phyloP scores from a whole-genome alignment of 2,329 filamentous ascomycete genomes.

The Epichloe gansuensis region DNA sequence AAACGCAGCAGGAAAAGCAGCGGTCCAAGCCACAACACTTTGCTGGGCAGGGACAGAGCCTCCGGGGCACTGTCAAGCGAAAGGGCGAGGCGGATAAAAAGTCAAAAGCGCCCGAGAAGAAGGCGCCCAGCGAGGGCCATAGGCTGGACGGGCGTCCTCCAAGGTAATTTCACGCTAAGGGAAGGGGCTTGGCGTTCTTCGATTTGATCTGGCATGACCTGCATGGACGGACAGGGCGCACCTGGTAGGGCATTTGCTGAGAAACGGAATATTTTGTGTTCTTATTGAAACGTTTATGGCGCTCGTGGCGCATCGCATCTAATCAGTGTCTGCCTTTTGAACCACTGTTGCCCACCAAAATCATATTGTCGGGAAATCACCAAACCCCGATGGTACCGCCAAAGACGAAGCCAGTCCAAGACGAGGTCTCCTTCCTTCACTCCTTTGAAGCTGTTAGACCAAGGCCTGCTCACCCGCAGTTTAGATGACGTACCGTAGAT shows the following conservation, averaged over 20 bases:
- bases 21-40: constrained; percentile 60
- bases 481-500: background rate
- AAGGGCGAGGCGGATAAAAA: constrained; percentile 44
- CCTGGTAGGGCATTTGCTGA: too few relatives aligned
- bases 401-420: too few relatives aligned
- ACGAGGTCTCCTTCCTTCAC: too few relatives aligned
- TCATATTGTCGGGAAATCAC: too few relatives aligned
- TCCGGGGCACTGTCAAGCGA: constrained; percentile 58
- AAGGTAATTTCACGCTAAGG: constrained; percentile 4
- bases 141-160: constrained; percentile 30
- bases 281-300: too few relatives aligned
- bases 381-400: too few relatives aligned
- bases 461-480: too few relatives aligned
- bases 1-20: constrained; percentile 53
- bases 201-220: background rate
- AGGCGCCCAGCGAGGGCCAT: constrained; percentile 28
- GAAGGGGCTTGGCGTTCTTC: constrained; percentile 12
- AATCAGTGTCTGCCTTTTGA: too few relatives aligned
- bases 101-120: constrained; percentile 34
- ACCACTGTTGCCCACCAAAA: too few relatives aligned
- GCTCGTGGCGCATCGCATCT: too few relatives aligned
- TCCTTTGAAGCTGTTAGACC: too few relatives aligned
- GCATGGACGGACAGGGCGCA: background rate
- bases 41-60: constrained; percentile 70
- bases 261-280: too few relatives aligned